Conservation (phyloP, 2,329 filamentous ascomycete genomes). For the Exophiala spinifera region DNA sequence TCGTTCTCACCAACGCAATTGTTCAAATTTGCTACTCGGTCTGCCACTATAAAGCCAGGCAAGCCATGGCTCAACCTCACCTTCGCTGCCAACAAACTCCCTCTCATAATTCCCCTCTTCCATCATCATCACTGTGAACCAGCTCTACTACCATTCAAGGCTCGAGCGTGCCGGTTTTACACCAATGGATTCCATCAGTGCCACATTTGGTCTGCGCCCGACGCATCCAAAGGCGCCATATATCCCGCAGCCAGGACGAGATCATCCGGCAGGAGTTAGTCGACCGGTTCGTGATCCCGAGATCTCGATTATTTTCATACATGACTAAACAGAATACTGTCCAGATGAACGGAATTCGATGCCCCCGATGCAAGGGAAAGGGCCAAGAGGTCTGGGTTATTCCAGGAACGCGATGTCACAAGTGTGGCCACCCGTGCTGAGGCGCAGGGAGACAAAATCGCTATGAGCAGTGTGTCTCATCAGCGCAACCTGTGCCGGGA, state of each 20-base stretch:
- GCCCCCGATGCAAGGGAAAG: slow-evolving; percentile 37
- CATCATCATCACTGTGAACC: too few species aligned
- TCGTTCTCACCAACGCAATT: not conserved
- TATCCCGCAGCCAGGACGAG: not conserved
- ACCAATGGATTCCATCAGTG: not conserved
- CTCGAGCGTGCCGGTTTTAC: not conserved
- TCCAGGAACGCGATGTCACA: slow-evolving; percentile 45
- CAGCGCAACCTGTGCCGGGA: not conserved
- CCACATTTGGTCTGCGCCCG: not conserved
- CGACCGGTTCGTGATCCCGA: not conserved
- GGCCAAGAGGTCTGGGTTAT: slow-evolving; percentile 46
- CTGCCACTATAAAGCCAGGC: not conserved
- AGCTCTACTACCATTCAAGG: too few species aligned
- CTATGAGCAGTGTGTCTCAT: not conserved
- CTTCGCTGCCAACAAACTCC: not conserved
- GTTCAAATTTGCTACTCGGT: not conserved
- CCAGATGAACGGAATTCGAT: slow-evolving; percentile 46
- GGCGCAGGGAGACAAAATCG: not conserved
- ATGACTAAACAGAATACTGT: slow-evolving; percentile 4
- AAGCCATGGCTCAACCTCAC: not conserved
- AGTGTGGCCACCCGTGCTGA: slow-evolving; percentile 39
- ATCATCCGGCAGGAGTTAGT: not conserved
- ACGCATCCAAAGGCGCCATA: not conserved
- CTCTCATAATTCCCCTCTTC: too few species aligned
- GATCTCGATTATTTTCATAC: not conserved